phyloP scores from a whole-genome alignment of 768 basidiomycete species.

The Psilocybe tampanensis region DNA sequence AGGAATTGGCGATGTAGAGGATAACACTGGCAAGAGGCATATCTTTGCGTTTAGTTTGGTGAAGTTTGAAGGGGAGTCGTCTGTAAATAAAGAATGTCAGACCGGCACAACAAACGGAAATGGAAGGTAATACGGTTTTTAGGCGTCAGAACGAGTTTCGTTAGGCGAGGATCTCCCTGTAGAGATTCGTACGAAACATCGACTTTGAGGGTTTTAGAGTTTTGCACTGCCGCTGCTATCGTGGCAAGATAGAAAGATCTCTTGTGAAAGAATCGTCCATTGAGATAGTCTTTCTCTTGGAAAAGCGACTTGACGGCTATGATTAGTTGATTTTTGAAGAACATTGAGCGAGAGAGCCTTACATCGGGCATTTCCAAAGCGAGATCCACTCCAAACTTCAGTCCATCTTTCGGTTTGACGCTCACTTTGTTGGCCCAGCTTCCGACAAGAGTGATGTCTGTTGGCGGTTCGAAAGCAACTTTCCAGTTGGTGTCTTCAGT shows the following conservation, averaged over 20 bases:
- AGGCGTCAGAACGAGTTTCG: slow-evolving; percentile 63
- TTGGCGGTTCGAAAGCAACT: slow-evolving; percentile 77
- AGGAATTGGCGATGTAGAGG: slow-evolving; percentile 62
- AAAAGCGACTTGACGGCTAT: slow-evolving; percentile 62
- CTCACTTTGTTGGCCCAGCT: slow-evolving; percentile 83
- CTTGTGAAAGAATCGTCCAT: slow-evolving; percentile 91
- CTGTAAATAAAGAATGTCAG: slow-evolving; percentile 32
- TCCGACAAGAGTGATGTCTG: slow-evolving; percentile 76
- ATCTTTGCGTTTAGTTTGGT: slow-evolving; percentile 72
- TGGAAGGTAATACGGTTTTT: slow-evolving; percentile 44
- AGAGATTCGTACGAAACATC: slow-evolving; percentile 64
- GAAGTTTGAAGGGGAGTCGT: slow-evolving; percentile 56
- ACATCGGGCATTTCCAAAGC: slow-evolving; percentile 89
- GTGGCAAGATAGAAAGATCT: slow-evolving; percentile 86
- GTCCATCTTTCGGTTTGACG: slow-evolving; percentile 71
- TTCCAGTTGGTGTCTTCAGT: slow-evolving; percentile 87
- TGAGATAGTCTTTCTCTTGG: slow-evolving; percentile 93
- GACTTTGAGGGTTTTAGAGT: slow-evolving; percentile 50
- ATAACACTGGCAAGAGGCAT: slow-evolving; percentile 71
- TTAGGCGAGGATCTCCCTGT: slow-evolving; percentile 62
- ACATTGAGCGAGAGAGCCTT: slow-evolving; percentile 25
- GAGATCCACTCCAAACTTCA: slow-evolving; percentile 73
- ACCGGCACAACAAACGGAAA: slow-evolving; percentile 26
- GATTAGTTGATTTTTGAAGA: slow-evolving; percentile 13
- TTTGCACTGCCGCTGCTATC: slow-evolving; percentile 63